These are phyloP conservation scores for Rhizopogon parksii DNA, from an alignment of 1,284 basidiomycete species.

Conservation along the genomic window DNA sequence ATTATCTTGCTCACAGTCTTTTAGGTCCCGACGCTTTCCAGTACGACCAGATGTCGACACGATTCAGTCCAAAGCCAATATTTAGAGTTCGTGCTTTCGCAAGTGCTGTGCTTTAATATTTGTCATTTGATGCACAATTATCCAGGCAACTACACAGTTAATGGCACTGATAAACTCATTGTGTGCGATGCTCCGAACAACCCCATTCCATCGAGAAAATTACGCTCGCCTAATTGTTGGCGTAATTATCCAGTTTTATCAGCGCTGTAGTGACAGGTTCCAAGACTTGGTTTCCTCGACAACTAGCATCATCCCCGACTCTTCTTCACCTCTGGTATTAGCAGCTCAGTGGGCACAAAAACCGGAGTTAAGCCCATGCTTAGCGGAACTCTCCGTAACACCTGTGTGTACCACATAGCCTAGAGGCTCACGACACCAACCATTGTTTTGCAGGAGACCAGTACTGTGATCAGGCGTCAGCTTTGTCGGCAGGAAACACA, in stretches of 20 bases:
- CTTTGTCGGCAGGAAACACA: conserved; percentile 71
- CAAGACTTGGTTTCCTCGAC: conserved; percentile 56
- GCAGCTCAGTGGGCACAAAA: conserved; percentile 84
- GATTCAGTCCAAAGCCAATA: conserved; percentile 64
- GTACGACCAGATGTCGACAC: conserved; percentile 58
- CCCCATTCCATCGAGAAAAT: conserved; percentile 94
- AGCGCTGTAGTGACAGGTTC: conserved; percentile 86
- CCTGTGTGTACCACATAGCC: conserved; percentile 28
- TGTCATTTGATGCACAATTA: conserved; percentile 5
- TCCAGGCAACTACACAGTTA: conserved; percentile 73
- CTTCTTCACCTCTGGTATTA: conserved; percentile 42
- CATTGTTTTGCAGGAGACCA: conserved; percentile 28
- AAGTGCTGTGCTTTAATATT: conserved; percentile 3
- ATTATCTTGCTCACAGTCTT: conserved; percentile 1
- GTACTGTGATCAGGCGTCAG: conserved; percentile 38
- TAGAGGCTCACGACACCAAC: conserved; percentile 5
- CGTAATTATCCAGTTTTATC: conserved; percentile 96
- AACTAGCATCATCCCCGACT: conserved; percentile 28
- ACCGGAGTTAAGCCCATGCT: conserved; percentile 67
- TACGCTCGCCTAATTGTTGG: conserved; percentile 91
- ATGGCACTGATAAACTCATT: conserved; percentile 90
- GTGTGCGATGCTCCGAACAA: conserved; percentile 86
- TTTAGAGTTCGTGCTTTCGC: conserved; percentile 55
- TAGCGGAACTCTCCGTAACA: conserved; percentile 53
- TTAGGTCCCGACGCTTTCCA: conserved; percentile 81